A percentile compares a stretch with the other conserved stretches of the same genome.
These are phyloP conservation scores for Sesbania bispinosa DNA, from an alignment of 306 rosid genomes.

Conservation along the genomic window DNA sequence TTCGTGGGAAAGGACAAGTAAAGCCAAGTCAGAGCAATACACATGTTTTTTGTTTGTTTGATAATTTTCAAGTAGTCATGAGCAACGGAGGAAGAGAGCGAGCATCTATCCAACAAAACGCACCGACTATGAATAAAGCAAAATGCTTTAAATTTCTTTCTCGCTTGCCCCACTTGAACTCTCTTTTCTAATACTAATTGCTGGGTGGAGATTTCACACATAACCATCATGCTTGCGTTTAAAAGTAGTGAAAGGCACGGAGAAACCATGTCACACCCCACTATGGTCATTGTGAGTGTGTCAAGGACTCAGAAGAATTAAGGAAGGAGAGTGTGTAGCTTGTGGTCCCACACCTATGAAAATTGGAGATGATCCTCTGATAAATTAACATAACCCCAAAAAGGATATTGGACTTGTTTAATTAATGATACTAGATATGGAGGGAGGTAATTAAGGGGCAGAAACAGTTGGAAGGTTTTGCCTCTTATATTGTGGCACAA, in stretches of 20 bases:
- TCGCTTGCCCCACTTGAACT: slow-evolving; percentile 63
- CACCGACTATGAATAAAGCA: slow-evolving; percentile 59
- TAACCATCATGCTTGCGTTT: slow-evolving; percentile 62
- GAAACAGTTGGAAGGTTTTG: slow-evolving; percentile 47
- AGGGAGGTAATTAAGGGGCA: slow-evolving; percentile 27
- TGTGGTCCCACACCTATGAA: not conserved
- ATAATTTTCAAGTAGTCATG: not conserved
- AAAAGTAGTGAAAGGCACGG: slow-evolving; percentile 45
- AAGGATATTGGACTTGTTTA: slow-evolving; percentile 11
- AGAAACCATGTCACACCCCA: slow-evolving; percentile 45
- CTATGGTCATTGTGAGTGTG: slow-evolving; percentile 3
- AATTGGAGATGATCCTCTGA: not conserved
- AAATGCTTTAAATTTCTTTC: slow-evolving; percentile 14
- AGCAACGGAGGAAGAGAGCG: not conserved
- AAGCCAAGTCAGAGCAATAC: slow-evolving; percentile 38
- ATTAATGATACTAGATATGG: slow-evolving; percentile 18
- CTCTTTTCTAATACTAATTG: slow-evolving; percentile 34
- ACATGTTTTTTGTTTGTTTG: slow-evolving; percentile 3
- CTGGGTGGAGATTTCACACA: slow-evolving; percentile 42
- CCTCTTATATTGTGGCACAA: slow-evolving; percentile 50
- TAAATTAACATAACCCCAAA: not conserved
- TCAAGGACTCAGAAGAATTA: not conserved
- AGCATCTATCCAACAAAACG: slow-evolving; percentile 36
- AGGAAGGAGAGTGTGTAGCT: not conserved
- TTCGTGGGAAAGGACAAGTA: slow-evolving; percentile 27